Evolutionary conservation across 192 early-diverging fungal species (phyloP), one percentile per base, ranked within the genome.

Genomic region (Jimgerdemannia flammicorona): DNA sequence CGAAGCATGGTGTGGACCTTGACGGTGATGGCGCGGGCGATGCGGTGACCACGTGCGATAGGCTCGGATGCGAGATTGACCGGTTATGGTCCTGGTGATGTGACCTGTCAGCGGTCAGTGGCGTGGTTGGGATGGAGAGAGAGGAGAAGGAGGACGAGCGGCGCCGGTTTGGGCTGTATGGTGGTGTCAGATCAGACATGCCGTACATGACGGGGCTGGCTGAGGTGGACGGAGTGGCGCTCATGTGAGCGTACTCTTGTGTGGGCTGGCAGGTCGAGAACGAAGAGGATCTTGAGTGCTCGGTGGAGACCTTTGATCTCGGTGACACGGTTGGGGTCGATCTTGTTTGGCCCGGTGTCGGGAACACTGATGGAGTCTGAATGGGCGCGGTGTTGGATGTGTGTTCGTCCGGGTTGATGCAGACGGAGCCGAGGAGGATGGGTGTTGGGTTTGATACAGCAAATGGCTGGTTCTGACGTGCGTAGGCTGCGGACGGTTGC

Each of bases 251-350:
- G 29, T 29, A 29, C 29, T 29, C 29, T 29, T 29, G 54, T 73
- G 19, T 43, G 65, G n/a, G 44, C 65, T n/a, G 72, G 44, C 3
- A 64, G 72, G 42, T 66, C 65, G 54, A 44, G 72, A 10, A 43
- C 65, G 54, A 67, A 73, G 29, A 64, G 7, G 72, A 19, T 66
- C 63, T 73, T 10, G 72, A 40, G 63, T 29, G 29, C 29, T 29
- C 29, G 29, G 29, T 29, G 29, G 29, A 29, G 29, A 29, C 1
- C 29, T 29, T 29, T 29, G 29, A 29, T 1, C 29, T 29, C 29
- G 29, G 29, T 29, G 65, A 64, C 17, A 68, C 0, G 67, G 19
- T 68, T 41, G 19, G 67, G 9, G 67, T 68, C 18, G 67, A 68
- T 8, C 67, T 7, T 20, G 67, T 40, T 68, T 68, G 67, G 19